Conservation (phyloP, 2,329 filamentous ascomycete genomes). For the Meredithiella fracta region DNA sequence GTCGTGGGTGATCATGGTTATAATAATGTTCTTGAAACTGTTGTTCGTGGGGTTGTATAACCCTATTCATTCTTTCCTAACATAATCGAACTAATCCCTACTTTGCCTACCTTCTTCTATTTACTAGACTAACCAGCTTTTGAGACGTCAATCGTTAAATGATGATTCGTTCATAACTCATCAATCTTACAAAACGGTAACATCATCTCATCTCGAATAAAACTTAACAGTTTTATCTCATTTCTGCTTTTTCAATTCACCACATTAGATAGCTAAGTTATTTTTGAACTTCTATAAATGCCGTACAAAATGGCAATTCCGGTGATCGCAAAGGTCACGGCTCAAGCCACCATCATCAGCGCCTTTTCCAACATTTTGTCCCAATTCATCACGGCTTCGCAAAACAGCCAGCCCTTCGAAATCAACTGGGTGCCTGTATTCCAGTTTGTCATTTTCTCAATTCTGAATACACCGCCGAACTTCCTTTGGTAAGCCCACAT, state of each 20-base stretch:
- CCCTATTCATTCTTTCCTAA: neutral
- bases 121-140: neutral
- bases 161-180: neutral
- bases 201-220: neutral
- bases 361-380: slow-evolving; percentile 57
- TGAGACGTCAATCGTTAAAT: neutral
- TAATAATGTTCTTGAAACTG: no score
- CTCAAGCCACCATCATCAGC: slow-evolving; percentile 50
- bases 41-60: neutral
- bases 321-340: slow-evolving; percentile 40
- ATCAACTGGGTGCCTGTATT: slow-evolving; percentile 53
- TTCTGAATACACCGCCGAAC: slow-evolving; percentile 65
- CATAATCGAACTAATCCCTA: neutral
- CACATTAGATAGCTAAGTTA: neutral
- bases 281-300: neutral
- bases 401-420: slow-evolving; percentile 31
- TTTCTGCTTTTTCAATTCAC: no score
- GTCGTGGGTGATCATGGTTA: no score
- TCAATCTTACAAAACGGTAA: neutral
- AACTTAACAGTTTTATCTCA: neutral
- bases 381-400: slow-evolving; percentile 50
- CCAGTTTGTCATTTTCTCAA: slow-evolving; percentile 60
- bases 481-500: slow-evolving; percentile 50
- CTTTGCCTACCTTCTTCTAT: neutral
- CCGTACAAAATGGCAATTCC: slow-evolving; percentile 19